Evolutionary conservation across 225 moss, liverwort and hornwort genomes (phyloP).

Genomic region (Sphagnum contortum): DNA sequence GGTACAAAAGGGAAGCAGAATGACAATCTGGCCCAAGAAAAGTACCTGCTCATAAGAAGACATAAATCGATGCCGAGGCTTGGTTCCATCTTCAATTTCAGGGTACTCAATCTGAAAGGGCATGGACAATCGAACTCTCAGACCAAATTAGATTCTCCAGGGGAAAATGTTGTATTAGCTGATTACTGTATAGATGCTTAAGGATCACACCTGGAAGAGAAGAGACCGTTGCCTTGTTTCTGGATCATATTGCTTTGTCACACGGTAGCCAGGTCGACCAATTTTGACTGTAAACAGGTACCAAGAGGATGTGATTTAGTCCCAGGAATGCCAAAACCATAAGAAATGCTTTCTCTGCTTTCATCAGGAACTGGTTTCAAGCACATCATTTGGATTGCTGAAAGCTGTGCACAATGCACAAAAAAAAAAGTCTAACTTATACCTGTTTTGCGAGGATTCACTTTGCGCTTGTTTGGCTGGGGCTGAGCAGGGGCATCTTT

Average conservation of each 20-base stretch:
- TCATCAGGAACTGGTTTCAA: not conserved
- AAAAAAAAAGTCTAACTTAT: not conserved
- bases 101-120: conserved; percentile 78
- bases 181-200: too few species aligned
- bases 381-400: too few species aligned
- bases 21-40: not conserved
- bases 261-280: conserved; percentile 94
- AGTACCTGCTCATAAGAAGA: conserved; percentile 97
- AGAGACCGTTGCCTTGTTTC: conserved; percentile 88
- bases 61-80: conserved; percentile 96
- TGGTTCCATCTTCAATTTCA: conserved; percentile 80
- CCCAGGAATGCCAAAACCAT: not conserved
- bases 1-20: not conserved
- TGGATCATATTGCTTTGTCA: conserved; percentile 90
- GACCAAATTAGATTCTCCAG: too few species aligned
- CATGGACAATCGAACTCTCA: too few species aligned
- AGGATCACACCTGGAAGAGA: conserved; percentile 62
- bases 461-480: conserved; percentile 94
- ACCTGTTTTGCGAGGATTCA: conserved; percentile 98
- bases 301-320: not conserved
- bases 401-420: too few species aligned
- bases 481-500: conserved; percentile 98
- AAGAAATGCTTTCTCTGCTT: not conserved
- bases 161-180: too few species aligned
- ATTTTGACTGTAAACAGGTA: conserved; percentile 67